A percentile compares a stretch with the other conserved stretches of the same genome.
Conservation (phyloP, 2,329 filamentous ascomycete genomes). For the Aspergillus glaucus region DNA sequence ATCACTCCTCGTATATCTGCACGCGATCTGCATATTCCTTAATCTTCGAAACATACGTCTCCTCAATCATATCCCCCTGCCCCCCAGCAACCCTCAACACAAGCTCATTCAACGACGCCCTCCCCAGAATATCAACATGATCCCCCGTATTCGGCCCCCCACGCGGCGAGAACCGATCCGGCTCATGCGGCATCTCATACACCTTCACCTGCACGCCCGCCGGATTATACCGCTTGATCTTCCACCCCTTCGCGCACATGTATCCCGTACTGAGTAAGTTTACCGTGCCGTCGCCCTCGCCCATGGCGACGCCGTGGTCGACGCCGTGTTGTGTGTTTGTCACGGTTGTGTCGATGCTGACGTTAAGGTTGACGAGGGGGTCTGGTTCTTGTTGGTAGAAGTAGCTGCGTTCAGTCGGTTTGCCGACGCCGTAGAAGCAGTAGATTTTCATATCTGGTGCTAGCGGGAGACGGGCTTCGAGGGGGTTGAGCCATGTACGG, state of each 20-base stretch:
- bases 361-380: slow-evolving; percentile 49
- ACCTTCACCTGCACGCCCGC: slow-evolving; percentile 73
- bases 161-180: slow-evolving; percentile 81
- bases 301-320: slow-evolving; percentile 90
- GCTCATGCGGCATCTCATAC: slow-evolving; percentile 95
- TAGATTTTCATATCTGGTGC: slow-evolving; percentile 90
- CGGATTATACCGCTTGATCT: slow-evolving; percentile 88
- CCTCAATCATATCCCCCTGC: slow-evolving; percentile 69
- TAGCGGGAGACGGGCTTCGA: slow-evolving; percentile 81
- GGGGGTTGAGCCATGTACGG: slow-evolving; percentile 88
- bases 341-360: slow-evolving; percentile 49
- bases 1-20: slow-evolving; percentile 66
- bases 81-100: slow-evolving; percentile 82
- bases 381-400: slow-evolving; percentile 75
- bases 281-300: slow-evolving; percentile 93
- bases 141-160: slow-evolving; percentile 70
- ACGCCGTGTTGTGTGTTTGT: slow-evolving; percentile 39
- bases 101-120: slow-evolving; percentile 83
- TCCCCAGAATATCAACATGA: slow-evolving; percentile 91
- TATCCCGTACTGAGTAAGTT: slow-evolving; percentile 88
- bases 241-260: slow-evolving; percentile 96
- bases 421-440: slow-evolving; percentile 93
- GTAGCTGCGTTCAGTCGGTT: slow-evolving; percentile 86
- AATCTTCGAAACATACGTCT: slow-evolving; percentile 76
- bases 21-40: slow-evolving; percentile 74